Conservation (phyloP, 768 basidiomycete species). For the Gelatoporia subvermispora region DNA sequence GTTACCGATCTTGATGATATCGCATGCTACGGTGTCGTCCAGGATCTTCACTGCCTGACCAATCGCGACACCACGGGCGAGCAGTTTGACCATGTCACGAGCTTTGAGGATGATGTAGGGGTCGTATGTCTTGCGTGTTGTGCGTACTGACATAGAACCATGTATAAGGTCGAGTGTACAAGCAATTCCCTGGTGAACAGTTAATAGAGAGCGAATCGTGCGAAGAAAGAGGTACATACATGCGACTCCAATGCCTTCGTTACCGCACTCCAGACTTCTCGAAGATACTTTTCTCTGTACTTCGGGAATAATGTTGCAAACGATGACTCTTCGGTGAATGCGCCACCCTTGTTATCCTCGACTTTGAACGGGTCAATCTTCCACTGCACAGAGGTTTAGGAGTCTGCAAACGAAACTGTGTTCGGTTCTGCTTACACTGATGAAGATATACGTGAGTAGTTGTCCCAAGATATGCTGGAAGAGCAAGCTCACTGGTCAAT, state of each 20-base stretch:
- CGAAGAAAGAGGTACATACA: constrained; percentile 35
- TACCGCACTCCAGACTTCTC: constrained; percentile 91
- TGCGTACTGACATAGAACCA: constrained; percentile 95
- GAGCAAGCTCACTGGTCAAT: constrained; percentile 85
- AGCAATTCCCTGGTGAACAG: constrained; percentile 60
- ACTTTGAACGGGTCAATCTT: constrained; percentile 77
- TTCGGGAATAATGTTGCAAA: constrained; percentile 98
- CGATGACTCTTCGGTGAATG: constrained; percentile 93
- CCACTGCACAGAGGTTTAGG: constrained; percentile 44
- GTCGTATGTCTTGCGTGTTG: constrained; percentile 95
- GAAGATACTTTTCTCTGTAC: constrained; percentile 94
- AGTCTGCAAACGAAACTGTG: neutral
- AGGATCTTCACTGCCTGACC: constrained; percentile 85
- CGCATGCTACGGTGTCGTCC: constrained; percentile 86
- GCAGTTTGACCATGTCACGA: constrained; percentile 90
- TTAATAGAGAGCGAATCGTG: neutral
- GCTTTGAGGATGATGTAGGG: constrained; percentile 96
- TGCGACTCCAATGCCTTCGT: constrained; percentile 79
- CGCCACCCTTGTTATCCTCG: constrained; percentile 72
- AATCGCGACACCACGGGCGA: constrained; percentile 86
- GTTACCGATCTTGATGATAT: constrained; percentile 97
- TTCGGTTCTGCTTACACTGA: constrained; percentile 26
- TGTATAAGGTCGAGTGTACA: constrained; percentile 94
- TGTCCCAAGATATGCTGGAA: neutral
- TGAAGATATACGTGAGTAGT: constrained; percentile 2